Percentiles rank a stretch among this genome's conserved stretches.
Conservation (phyloP, 441 rosid genomes). For the California macrophylla region DNA sequence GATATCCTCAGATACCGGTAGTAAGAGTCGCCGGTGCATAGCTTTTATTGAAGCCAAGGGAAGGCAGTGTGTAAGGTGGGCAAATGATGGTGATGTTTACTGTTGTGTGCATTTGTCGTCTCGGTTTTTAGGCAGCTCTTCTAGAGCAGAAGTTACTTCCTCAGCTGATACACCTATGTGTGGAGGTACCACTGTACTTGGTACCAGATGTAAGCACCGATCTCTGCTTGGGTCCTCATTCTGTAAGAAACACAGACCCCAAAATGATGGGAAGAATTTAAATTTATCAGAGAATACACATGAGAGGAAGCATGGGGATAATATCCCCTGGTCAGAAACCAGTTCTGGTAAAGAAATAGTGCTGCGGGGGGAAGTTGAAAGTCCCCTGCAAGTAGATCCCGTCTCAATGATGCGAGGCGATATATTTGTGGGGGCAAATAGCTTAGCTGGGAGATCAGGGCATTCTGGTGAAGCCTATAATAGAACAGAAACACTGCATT, state of each 20-base stretch:
- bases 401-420: conserved; percentile 31
- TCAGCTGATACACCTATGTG: conserved; percentile 60
- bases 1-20: conserved; percentile 44
- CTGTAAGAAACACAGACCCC: conserved; percentile 89
- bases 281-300: conserved; percentile 30
- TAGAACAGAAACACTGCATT: conserved; percentile 31
- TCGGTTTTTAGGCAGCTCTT: conserved; percentile 60
- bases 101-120: conserved; percentile 97
- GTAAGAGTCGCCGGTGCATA: conserved; percentile 63
- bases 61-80: conserved; percentile 96
- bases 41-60: conserved; percentile 93
- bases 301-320: conserved; percentile 50
- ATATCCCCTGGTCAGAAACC: conserved; percentile 31
- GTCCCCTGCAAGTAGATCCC: conserved; percentile 42
- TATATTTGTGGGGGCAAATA: conserved; percentile 24
- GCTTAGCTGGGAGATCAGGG: conserved; percentile 36
- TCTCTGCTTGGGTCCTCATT: conserved; percentile 63
- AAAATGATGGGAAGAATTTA: conserved; percentile 26
- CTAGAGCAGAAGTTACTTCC: conserved; percentile 43
- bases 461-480: conserved; percentile 30
- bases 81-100: conserved; percentile 90
- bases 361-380: conserved; percentile 37
- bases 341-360: conserved; percentile 42
- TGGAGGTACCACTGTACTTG: conserved; percentile 92
- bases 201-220: conserved; percentile 89